Base-by-base conservation (phyloP, 2,329 filamentous ascomycete genomes). In the Aureobasidium sp. region DNA sequence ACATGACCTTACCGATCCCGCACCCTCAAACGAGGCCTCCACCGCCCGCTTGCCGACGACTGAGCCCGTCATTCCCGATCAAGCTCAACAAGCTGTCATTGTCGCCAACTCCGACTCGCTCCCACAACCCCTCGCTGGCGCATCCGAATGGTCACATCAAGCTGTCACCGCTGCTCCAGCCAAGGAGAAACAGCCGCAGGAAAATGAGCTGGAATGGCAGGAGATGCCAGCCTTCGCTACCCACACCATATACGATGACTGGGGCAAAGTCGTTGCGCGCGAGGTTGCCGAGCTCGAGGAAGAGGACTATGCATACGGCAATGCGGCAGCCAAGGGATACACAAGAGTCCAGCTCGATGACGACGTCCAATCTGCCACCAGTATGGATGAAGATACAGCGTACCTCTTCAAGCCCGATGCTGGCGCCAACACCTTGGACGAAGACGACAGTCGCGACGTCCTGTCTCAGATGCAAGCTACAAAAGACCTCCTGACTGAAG, bases 201-300 rank as follows among this genome's bases (percentile, higher is more conserved):
- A 82, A 49, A 77, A 80, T 14, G 75, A 82, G 2, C 78, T 83
- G 12, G 85, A 85, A 6, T 99, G 94, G 94, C 91, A 97, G 77
- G 84, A 85, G 2, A 99, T 99, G 94, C 94, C 93, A 1, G 86
- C 94, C 1, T 91, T 92, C 70, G 94, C 92, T 8, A 88, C 88
- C 41, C 95, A 94, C 72, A 93, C 97, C 75, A 89, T 96, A 67
- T 99, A 97, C 74, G 91, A 99, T 72, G 94, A 99, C 70, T 87
- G 96, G 73, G 89, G 96, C 68, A 89, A 84, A 67, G 81, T 99
- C 31, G 82, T 99, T 66, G 94, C 94, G 14, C 87, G 84, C 66
- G 93, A 95, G 68, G 87, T 88, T 63, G 79, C 82, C 42, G 85
- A 88, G 64, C 83, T 83, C 34, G 84, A 87, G 15, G 87, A 91